Percentiles rank a stretch among this genome's conserved stretches.
phyloP scores from a whole-genome alignment of 208 protist species.

The Porcisia deanei region DNA sequence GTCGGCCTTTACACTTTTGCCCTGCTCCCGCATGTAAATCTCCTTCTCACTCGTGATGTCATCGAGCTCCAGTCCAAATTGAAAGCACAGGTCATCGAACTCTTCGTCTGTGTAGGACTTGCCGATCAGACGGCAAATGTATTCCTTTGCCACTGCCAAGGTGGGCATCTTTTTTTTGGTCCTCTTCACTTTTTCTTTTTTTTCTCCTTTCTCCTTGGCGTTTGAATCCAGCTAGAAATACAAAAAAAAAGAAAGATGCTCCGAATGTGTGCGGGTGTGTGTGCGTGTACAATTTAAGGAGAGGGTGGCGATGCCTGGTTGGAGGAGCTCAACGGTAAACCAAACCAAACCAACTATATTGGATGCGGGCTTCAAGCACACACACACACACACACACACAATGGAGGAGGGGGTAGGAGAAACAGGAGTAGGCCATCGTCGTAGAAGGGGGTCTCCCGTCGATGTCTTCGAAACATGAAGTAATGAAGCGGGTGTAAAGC shows the following conservation, averaged over 20 bases:
- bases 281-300: background rate
- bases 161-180: conserved; percentile 70
- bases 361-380: no score
- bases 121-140: conserved; percentile 76
- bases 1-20: conserved; percentile 28
- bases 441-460: no score
- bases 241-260: background rate
- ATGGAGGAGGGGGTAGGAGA: no score
- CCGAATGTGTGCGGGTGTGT: conserved; percentile 4
- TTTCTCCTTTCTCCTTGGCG: no score
- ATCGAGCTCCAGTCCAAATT: conserved; percentile 99
- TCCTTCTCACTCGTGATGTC: conserved; percentile 97
- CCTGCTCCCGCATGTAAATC: conserved; percentile 92
- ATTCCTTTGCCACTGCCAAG: conserved; percentile 75
- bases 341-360: no score
- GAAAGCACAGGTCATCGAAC: conserved; percentile 97
- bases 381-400: no score
- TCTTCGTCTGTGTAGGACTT: conserved; percentile 91
- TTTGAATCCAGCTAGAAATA: no score
- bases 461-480: no score
- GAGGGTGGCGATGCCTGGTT: background rate
- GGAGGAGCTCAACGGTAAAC: no score
- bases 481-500: no score
- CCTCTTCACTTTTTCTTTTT: conserved; percentile 6
- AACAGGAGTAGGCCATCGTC: no score